These are phyloP conservation scores for Chaetomium tenue DNA, from an alignment of 495 filamentous ascomycete genomes.

Conservation along the genomic window DNA sequence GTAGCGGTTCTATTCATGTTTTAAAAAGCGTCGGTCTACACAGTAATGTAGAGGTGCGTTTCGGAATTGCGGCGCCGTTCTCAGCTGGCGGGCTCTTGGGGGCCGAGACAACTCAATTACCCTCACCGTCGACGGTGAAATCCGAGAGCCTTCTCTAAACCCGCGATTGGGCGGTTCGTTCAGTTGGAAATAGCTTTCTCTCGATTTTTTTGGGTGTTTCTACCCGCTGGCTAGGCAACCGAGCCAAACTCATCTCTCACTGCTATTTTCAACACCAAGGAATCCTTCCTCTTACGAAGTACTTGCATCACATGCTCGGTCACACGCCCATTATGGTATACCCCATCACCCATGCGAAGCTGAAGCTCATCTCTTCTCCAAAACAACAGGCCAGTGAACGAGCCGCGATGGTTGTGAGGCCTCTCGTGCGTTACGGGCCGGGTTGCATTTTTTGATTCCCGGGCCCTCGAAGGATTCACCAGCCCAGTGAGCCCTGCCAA, in stretches of 20 bases:
- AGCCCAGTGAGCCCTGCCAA: background rate
- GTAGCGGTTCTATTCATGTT: background rate
- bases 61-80: background rate
- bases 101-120: conserved; percentile 1
- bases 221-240: background rate
- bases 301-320: conserved; percentile 5
- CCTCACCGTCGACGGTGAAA: background rate
- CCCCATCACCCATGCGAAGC: background rate
- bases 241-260: background rate
- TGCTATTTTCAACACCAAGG: background rate
- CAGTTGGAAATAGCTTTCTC: background rate
- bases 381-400: conserved; percentile 4
- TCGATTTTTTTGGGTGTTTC: background rate
- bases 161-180: conserved; percentile 8
- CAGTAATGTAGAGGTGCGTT: background rate
- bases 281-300: background rate
- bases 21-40: background rate
- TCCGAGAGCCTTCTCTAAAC: background rate
- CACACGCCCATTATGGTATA: background rate
- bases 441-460: background rate
- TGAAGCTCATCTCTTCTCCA: background rate
- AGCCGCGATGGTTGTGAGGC: background rate
- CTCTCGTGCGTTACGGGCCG: background rate
- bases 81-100: background rate
- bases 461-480: background rate